A percentile compares a stretch with the other conserved stretches of the same genome.
phyloP scores from a whole-genome alignment of 257 asterid genomes.

The Verbascum thapsus region DNA sequence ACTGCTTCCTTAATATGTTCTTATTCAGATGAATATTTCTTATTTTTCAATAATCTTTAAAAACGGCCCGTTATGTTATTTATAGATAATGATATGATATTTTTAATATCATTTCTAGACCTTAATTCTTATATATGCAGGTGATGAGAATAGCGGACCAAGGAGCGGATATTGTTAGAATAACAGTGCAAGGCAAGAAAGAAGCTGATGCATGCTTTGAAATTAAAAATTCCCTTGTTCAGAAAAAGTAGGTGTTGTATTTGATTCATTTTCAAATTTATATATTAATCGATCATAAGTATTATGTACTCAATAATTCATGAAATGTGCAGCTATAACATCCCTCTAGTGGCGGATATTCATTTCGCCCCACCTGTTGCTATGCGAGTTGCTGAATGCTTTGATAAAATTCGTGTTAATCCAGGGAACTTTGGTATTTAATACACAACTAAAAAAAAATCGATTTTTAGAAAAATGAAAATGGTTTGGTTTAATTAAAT shows the following conservation, averaged over 20 bases:
- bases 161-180: constrained; percentile 97
- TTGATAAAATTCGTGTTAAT: constrained; percentile 95
- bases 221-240: constrained; percentile 65
- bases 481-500: constrained; percentile 19
- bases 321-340: constrained; percentile 63
- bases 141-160: constrained; percentile 81
- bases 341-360: constrained; percentile 97
- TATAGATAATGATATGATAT: neutral
- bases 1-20: constrained; percentile 9
- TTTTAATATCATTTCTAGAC: neutral
- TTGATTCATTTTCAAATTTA: constrained; percentile 5
- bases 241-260: constrained; percentile 53
- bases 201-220: constrained; percentile 80
- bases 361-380: constrained; percentile 99
- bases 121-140: constrained; percentile 40
- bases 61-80: no score
- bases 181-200: constrained; percentile 97
- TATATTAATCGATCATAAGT: constrained; percentile 19
- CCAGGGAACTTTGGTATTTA: constrained; percentile 95
- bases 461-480: no score
- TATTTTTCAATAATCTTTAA: no score
- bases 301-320: constrained; percentile 22
- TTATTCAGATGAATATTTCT: neutral
- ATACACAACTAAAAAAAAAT: constrained; percentile 26
- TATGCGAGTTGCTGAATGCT: constrained; percentile 92